Conservation (phyloP, 352 stramenopile genomes). For the Phytophthora pistaciae region DNA sequence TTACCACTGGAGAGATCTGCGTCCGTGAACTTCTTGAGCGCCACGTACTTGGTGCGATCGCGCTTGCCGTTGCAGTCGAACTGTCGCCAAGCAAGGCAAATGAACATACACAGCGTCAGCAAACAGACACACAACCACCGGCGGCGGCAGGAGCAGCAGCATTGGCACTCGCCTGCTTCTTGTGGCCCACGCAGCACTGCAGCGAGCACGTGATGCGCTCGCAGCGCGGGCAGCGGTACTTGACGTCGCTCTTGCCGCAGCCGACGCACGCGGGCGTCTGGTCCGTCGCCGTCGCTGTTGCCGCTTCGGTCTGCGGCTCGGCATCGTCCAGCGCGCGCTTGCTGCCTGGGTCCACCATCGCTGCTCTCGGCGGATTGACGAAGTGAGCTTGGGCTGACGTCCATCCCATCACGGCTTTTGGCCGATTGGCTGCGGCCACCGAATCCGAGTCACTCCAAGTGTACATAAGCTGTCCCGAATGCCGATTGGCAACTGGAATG, state of each 20-base stretch:
- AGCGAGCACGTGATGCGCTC: constrained; percentile 88
- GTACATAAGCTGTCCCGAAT: constrained; percentile 1
- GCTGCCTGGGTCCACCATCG: constrained; percentile 16
- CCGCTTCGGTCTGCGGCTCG: constrained; percentile 11
- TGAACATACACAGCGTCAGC: constrained; percentile 1
- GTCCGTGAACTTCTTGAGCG: constrained; percentile 77
- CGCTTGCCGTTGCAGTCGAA: constrained; percentile 85
- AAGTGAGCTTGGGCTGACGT: constrained; percentile 20
- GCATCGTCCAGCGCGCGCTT: constrained; percentile 51
- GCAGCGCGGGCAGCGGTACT: constrained; percentile 88
- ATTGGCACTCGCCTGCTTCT: constrained; percentile 64
- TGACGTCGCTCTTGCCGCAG: constrained; percentile 65
- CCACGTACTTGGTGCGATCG: constrained; percentile 85
- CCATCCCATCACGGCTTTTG: constrained; percentile 28
- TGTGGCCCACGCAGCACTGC: constrained; percentile 81
- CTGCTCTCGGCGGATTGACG: constrained; percentile 15
- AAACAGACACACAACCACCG: neutral
- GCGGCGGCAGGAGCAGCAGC: neutral
- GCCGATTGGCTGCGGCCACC: constrained; percentile 12
- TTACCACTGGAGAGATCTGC: constrained; percentile 80
- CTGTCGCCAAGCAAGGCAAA: constrained; percentile 32
- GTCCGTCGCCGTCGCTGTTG: constrained; percentile 4
- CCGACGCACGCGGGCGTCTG: constrained; percentile 43
- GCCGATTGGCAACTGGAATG: neutral
- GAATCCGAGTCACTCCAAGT: neutral